Evolutionary conservation across 768 basidiomycete genomes (phyloP).

Genomic region (Tephrocybe sp.): DNA sequence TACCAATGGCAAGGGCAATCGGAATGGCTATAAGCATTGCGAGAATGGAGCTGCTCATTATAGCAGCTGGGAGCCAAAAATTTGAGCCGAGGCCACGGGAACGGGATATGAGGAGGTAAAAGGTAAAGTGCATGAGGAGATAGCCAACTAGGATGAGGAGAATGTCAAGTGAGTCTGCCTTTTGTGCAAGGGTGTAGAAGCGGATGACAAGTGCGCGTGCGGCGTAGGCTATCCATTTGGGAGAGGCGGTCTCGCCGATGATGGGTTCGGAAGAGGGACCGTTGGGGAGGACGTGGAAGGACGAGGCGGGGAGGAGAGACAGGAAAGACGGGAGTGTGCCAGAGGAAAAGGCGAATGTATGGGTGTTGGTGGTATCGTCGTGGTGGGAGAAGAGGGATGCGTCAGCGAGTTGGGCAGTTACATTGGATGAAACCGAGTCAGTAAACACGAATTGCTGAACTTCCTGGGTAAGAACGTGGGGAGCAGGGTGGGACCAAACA

Average conservation of each 20-base stretch:
- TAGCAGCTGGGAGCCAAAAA: slow-evolving; percentile 59
- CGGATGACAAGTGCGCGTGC: slow-evolving; percentile 33
- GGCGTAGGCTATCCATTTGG: slow-evolving; percentile 91
- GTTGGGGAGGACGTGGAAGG: slow-evolving; percentile 17
- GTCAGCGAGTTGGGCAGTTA: slow-evolving; percentile 20
- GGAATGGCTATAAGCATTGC: slow-evolving; percentile 86
- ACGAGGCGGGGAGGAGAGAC: slow-evolving; percentile 22
- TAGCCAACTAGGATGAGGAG: slow-evolving; percentile 94
- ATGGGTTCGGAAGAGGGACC: slow-evolving; percentile 10
- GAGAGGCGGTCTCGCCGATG: slow-evolving; percentile 76
- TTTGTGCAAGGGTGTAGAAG: slow-evolving; percentile 39
- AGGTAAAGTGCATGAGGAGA: slow-evolving; percentile 92
- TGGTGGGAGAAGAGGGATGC: slow-evolving; percentile 20
- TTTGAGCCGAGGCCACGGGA: slow-evolving; percentile 80
- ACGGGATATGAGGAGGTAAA: slow-evolving; percentile 86
- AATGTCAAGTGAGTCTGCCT: slow-evolving; percentile 95
- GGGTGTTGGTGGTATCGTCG: slow-evolving; percentile 24
- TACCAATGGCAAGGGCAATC: slow-evolving; percentile 64
- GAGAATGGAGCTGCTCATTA: slow-evolving; percentile 77
- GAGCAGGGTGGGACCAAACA: slow-evolving; percentile 41
- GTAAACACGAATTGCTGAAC: slow-evolving; percentile 74
- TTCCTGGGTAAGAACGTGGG: slow-evolving; percentile 44
- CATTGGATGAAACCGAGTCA: slow-evolving; percentile 35
- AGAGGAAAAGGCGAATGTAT: slow-evolving; percentile 43
- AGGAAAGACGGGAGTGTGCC: slow-evolving; percentile 29